These are phyloP conservation scores for Colletotrichum orchidophilum DNA, from an alignment of 2,329 filamentous ascomycete species.

Conservation along the genomic window DNA sequence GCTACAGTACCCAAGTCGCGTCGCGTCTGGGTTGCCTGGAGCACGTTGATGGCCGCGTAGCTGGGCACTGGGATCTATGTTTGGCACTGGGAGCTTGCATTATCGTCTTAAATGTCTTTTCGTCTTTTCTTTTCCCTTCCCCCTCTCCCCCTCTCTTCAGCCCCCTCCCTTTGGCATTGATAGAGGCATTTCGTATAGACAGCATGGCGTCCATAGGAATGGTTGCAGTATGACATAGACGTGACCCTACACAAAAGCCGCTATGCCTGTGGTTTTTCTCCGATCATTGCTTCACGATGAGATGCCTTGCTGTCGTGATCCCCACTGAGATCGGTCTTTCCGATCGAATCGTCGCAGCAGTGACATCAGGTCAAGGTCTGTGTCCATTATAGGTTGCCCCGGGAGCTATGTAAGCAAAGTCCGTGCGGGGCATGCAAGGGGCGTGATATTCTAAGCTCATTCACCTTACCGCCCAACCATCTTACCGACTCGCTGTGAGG, in stretches of 20 bases:
- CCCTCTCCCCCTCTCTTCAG: not conserved
- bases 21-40: slow-evolving; percentile 67
- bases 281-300: not conserved
- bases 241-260: not conserved
- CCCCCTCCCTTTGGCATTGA: not conserved
- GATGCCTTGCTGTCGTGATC: not conserved
- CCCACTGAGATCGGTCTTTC: not conserved
- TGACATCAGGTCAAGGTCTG: slow-evolving; percentile 16
- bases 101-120: not conserved
- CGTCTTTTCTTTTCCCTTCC: not conserved
- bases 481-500: not conserved
- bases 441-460: not conserved
- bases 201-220: slow-evolving; percentile 9
- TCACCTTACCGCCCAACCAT: not conserved
- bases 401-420: not conserved
- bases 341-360: slow-evolving; percentile 7
- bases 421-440: not conserved
- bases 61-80: too few species aligned
- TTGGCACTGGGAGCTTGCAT: not conserved
- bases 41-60: slow-evolving; percentile 49
- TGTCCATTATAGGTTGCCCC: not conserved
- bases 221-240: not conserved
- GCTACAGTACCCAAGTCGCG: slow-evolving; percentile 55
- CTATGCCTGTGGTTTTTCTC: not conserved
- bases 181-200: slow-evolving; percentile 18